Conservation (phyloP, 2,329 filamentous ascomycete genomes). For the Diplodia corticola region DNA sequence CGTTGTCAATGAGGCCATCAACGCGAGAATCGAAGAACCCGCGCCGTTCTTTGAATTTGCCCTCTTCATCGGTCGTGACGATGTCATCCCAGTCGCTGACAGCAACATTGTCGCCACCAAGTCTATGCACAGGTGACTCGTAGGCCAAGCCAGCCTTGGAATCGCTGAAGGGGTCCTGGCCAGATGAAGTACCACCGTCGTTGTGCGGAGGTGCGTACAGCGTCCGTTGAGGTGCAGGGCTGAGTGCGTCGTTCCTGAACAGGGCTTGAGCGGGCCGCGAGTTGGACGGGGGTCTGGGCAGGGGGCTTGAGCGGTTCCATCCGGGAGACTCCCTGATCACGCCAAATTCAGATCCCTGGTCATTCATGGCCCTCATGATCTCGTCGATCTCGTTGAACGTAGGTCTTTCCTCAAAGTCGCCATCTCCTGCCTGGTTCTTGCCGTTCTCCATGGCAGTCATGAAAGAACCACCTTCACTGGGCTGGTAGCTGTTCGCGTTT, state of each 20-base stretch:
- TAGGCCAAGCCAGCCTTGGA: constrained; percentile 58
- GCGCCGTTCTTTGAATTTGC: constrained; percentile 77
- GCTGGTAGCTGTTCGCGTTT: constrained; percentile 37
- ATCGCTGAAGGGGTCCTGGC: constrained; percentile 62
- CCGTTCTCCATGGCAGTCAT: constrained; percentile 40
- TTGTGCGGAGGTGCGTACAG: constrained; percentile 27
- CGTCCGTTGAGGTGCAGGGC: constrained; percentile 67
- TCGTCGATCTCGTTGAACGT: constrained; percentile 86
- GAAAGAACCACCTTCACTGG: constrained; percentile 43
- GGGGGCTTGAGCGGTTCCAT: constrained; percentile 18
- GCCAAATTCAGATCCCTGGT: constrained; percentile 70
- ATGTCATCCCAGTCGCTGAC: constrained; percentile 91
- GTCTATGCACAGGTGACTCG: constrained; percentile 60
- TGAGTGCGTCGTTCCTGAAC: constrained; percentile 69
- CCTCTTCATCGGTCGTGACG: constrained; percentile 78
- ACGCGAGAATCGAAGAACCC: constrained; percentile 91
- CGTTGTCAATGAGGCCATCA: constrained; percentile 76
- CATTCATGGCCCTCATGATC: constrained; percentile 83
- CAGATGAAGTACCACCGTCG: constrained; percentile 30
- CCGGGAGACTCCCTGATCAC: constrained; percentile 58
- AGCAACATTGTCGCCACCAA: constrained; percentile 65
- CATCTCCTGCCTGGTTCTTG: constrained; percentile 36
- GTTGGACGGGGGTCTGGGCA: constrained; percentile 32
- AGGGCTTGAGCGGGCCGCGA: constrained; percentile 45
- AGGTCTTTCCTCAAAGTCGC: constrained; percentile 43